phyloP scores from a whole-genome alignment of 805 yeast genomes.

The Ogataea methylovora region DNA sequence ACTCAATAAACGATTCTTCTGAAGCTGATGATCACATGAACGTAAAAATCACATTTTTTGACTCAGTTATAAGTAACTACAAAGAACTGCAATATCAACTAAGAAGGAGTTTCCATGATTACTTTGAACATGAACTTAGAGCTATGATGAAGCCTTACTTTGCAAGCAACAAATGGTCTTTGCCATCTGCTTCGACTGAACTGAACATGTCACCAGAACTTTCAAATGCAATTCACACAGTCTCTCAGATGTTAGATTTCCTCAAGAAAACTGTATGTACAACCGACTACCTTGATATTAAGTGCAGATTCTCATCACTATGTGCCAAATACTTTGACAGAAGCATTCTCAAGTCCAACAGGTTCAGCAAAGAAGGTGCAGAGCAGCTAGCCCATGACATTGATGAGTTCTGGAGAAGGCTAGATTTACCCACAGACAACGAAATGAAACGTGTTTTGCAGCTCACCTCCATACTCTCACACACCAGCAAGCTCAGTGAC shows the following conservation, averaged over 20 bases:
- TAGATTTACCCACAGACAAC: slow-evolving; percentile 15
- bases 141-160: slow-evolving; percentile 29
- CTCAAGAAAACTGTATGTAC: slow-evolving; percentile 22
- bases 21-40: slow-evolving; percentile 2
- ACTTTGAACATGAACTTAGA: slow-evolving; percentile 30
- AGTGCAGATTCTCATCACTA: slow-evolving; percentile 17
- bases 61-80: slow-evolving; percentile 33
- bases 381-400: slow-evolving; percentile 26
- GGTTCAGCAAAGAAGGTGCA: slow-evolving; percentile 28
- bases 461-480: neutral
- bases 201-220: slow-evolving; percentile 15
- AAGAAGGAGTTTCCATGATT: slow-evolving; percentile 18
- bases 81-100: slow-evolving; percentile 22
- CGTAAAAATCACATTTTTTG: slow-evolving; percentile 32
- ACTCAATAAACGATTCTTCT: slow-evolving; percentile 16
- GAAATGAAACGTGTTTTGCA: neutral
- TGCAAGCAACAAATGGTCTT: slow-evolving; percentile 21
- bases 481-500: neutral
- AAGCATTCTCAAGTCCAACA: slow-evolving; percentile 29
- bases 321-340: slow-evolving; percentile 30
- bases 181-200: neutral
- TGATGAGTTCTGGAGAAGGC: slow-evolving; percentile 19
- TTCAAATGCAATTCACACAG: slow-evolving; percentile 14
- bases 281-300: slow-evolving; percentile 21
- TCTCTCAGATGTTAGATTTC: slow-evolving; percentile 21